Conservation (phyloP, 441 rosid genomes). For the Sinapis alba region DNA sequence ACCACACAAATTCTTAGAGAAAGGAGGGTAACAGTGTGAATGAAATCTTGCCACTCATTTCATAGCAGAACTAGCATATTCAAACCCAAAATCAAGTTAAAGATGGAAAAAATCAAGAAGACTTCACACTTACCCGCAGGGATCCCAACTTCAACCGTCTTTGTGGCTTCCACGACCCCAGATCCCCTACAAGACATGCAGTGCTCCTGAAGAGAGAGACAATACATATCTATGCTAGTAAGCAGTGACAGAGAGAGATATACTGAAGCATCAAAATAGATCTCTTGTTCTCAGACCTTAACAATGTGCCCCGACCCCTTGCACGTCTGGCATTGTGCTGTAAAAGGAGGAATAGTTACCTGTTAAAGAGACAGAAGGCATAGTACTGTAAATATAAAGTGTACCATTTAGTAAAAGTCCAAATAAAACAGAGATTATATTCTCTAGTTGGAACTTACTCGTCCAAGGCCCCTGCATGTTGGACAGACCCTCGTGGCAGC, state of each 20-base stretch:
- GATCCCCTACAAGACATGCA: conserved; percentile 79
- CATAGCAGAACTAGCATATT: conserved; percentile 24
- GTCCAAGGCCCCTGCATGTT: conserved; percentile 81
- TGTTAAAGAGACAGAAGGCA: conserved; percentile 40
- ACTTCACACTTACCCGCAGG: conserved; percentile 72
- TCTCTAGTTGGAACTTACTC: conserved; percentile 56
- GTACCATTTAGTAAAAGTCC: conserved; percentile 2
- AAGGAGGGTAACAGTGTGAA: background rate
- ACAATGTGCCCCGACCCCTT: conserved; percentile 71
- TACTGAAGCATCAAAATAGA: conserved; percentile 24
- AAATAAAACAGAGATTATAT: conserved; percentile 9
- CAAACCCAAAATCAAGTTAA: conserved; percentile 6
- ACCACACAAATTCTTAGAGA: conserved; percentile 13
- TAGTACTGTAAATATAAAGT: conserved; percentile 21
- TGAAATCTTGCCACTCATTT: conserved; percentile 15
- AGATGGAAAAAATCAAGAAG: conserved; percentile 17
- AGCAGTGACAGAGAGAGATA: conserved; percentile 23
- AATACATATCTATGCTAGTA: conserved; percentile 7
- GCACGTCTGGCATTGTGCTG: conserved; percentile 73
- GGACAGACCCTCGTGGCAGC: conserved; percentile 67
- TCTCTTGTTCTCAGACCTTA: conserved; percentile 53
- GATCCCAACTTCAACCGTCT: conserved; percentile 69
- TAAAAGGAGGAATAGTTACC: conserved; percentile 95
- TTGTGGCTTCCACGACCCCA: conserved; percentile 77
- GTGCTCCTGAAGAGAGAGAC: conserved; percentile 54